phyloP scores from a whole-genome alignment of 2,329 filamentous ascomycete species.

The Alternaria viburni region DNA sequence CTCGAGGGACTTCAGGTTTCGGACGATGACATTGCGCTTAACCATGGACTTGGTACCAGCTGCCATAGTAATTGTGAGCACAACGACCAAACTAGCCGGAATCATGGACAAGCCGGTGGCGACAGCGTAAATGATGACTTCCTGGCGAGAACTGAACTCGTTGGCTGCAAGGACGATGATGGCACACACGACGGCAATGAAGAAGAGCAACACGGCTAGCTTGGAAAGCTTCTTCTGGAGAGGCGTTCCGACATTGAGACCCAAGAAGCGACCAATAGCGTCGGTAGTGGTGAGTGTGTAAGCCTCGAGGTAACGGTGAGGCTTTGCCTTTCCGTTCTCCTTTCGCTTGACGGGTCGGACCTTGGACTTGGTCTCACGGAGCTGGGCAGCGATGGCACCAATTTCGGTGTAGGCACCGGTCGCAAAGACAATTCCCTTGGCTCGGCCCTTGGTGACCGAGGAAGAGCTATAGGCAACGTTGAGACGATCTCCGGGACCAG shows the following conservation, averaged over 20 bases:
- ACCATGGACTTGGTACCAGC: constrained; percentile 49
- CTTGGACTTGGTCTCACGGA: constrained; percentile 59
- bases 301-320: constrained; percentile 56
- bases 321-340: constrained; percentile 40
- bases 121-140: constrained; percentile 50
- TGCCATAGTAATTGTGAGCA: constrained; percentile 50
- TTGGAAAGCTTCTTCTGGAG: constrained; percentile 48
- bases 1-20: constrained; percentile 46
- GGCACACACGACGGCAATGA: constrained; percentile 46
- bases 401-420: constrained; percentile 77
- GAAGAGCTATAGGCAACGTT: constrained; percentile 71
- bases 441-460: constrained; percentile 73
- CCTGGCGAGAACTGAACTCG: constrained; percentile 46
- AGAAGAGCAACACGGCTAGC: constrained; percentile 44
- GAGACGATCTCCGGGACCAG: constrained; percentile 70
- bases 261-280: constrained; percentile 47
- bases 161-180: constrained; percentile 52
- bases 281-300: constrained; percentile 56
- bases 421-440: constrained; percentile 69
- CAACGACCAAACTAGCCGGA: constrained; percentile 46
- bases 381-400: constrained; percentile 71
- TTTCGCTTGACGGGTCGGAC: constrained; percentile 52
- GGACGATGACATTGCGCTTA: constrained; percentile 42
- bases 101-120: constrained; percentile 50
- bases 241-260: constrained; percentile 50